Conservation (phyloP, 2,329 filamentous ascomycete genomes). For the Trichothecium roseum region DNA sequence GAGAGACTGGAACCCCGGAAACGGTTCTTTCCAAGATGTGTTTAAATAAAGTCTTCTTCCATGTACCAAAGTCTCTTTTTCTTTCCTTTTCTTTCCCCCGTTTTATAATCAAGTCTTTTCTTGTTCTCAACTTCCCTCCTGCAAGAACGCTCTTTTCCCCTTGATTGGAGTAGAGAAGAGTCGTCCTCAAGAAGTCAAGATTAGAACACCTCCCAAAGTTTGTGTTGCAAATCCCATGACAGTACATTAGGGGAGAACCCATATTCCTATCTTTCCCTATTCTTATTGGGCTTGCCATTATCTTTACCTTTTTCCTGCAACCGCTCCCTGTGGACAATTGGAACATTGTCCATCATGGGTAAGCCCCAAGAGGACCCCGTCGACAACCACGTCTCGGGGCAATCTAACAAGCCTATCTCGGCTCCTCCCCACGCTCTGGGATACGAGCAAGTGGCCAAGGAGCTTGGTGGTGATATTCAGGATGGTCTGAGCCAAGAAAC, state of each 20-base stretch:
- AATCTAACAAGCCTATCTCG: conserved; percentile 40
- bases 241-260: background rate
- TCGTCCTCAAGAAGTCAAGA: too few relatives aligned
- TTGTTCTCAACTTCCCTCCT: background rate
- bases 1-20: too few relatives aligned
- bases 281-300: background rate
- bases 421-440: conserved; percentile 52
- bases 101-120: conserved; percentile 1
- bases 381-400: conserved; percentile 21
- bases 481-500: conserved; percentile 47
- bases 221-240: too few relatives aligned
- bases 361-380: conserved; percentile 13
- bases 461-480: conserved; percentile 44
- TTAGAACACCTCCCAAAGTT: too few relatives aligned
- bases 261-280: conserved; percentile 1
- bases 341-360: conserved; percentile 11
- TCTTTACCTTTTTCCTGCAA: too few relatives aligned
- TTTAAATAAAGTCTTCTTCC: conserved; percentile 3
- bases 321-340: background rate
- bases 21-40: background rate
- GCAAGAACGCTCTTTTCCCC: too few relatives aligned
- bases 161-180: background rate
- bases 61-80: conserved; percentile 6
- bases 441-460: conserved; percentile 37
- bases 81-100: conserved; percentile 2